Conservation (phyloP, 2,329 filamentous ascomycete species). For the Alternaria ventricosa region DNA sequence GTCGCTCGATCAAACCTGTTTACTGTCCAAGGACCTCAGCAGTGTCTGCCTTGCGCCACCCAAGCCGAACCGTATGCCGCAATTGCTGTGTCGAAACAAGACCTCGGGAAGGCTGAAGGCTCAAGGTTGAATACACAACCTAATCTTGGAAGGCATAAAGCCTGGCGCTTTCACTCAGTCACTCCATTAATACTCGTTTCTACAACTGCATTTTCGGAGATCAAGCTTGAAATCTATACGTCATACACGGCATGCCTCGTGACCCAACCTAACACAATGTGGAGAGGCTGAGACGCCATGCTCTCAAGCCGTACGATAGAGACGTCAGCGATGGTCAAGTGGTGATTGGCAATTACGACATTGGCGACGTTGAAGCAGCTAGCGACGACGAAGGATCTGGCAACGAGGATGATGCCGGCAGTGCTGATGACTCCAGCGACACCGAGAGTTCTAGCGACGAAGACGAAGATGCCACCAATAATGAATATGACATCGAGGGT, state of each 20-base stretch:
- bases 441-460: not conserved
- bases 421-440: too few relatives aligned
- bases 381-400: not conserved
- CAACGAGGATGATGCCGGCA: too few relatives aligned
- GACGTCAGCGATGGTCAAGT: not conserved
- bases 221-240: too few relatives aligned
- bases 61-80: not conserved
- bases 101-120: not conserved
- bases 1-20: not conserved
- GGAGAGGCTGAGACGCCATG: not conserved
- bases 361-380: not conserved
- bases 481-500: not conserved
- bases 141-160: not conserved
- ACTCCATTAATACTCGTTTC: not conserved
- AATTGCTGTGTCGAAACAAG: not conserved
- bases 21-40: not conserved
- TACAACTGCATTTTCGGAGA: too few relatives aligned
- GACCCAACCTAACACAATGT: not conserved
- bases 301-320: not conserved
- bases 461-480: not conserved
- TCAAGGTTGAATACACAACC: not conserved
- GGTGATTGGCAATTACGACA: not conserved
- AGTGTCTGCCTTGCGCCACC: not conserved
- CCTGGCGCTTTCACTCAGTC: not conserved
- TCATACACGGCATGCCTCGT: not conserved